Percentiles rank a stretch among this genome's conserved stretches.
phyloP scores from a whole-genome alignment of 148 eudicot genomes.

The Vaccinium macrocarpon region DNA sequence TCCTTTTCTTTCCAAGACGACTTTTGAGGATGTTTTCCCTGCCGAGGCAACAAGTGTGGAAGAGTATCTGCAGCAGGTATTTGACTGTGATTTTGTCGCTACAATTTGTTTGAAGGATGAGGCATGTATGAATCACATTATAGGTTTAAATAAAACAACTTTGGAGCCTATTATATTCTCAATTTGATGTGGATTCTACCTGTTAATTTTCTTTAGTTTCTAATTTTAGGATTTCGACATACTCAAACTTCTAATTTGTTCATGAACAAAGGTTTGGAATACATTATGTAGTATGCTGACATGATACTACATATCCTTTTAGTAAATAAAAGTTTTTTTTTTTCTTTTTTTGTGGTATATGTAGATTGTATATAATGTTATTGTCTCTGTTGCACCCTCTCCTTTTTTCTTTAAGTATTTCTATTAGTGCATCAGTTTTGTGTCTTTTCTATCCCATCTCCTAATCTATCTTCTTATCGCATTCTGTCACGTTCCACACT shows the following conservation, averaged over 20 bases:
- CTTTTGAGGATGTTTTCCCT: slow-evolving; percentile 94
- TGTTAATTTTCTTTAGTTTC: not conserved
- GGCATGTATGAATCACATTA: not conserved
- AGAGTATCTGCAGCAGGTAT: slow-evolving; percentile 92
- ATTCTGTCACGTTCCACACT: not conserved
- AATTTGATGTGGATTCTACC: not conserved
- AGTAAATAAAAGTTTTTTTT: not conserved
- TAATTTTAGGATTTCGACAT: not conserved
- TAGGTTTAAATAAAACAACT: not conserved
- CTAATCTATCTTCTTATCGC: not conserved
- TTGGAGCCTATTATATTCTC: not conserved
- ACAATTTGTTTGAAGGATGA: not conserved
- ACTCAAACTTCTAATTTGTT: not conserved
- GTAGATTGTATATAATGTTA: not conserved
- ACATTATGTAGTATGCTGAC: not conserved
- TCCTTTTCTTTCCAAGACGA: slow-evolving; percentile 48
- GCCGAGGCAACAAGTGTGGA: slow-evolving; percentile 94
- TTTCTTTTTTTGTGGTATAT: not conserved
- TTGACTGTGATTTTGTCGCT: not conserved
- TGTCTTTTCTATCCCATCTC: not conserved
- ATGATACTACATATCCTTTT: not conserved
- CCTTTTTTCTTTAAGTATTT: not conserved
- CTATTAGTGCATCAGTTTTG: not conserved
- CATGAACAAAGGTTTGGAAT: not conserved
- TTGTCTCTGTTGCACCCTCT: not conserved